Percentiles rank a stretch among this genome's conserved stretches.
Evolutionary conservation across 176 grass and related monocot species (phyloP).

Genomic region (Oropetium thomaeum): DNA sequence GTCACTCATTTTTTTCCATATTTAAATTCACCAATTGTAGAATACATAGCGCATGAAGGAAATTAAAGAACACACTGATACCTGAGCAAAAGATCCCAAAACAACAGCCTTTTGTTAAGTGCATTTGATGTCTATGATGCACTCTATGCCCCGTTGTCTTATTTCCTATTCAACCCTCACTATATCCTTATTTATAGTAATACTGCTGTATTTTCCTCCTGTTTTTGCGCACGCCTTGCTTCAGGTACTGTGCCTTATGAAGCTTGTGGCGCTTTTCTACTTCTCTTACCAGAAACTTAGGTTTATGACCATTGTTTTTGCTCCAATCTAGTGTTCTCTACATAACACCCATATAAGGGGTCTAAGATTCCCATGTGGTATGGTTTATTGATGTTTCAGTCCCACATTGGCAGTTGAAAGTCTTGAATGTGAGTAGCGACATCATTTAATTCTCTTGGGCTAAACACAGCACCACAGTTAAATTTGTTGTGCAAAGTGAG

Average conservation of each 20-base stretch:
- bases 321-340: conserved; percentile 7
- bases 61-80: neutral
- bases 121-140: neutral
- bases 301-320: conserved; percentile 7
- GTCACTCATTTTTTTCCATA: neutral
- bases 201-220: neutral
- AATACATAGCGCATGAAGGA: neutral
- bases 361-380: neutral
- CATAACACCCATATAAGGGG: neutral
- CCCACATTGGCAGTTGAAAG: neutral
- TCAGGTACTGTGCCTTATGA: neutral
- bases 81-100: neutral
- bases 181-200: neutral
- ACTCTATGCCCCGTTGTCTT: neutral
- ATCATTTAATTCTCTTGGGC: neutral
- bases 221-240: neutral
- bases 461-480: neutral
- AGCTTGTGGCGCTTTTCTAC: conserved; percentile 9
- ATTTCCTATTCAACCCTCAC: neutral
- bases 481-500: neutral
- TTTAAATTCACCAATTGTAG: neutral
- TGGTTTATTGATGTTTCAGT: neutral
- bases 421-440: neutral
- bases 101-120: neutral
- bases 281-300: neutral